phyloP scores from a whole-genome alignment of 331 rosid genomes.

The Erythrophleum ivorense region DNA sequence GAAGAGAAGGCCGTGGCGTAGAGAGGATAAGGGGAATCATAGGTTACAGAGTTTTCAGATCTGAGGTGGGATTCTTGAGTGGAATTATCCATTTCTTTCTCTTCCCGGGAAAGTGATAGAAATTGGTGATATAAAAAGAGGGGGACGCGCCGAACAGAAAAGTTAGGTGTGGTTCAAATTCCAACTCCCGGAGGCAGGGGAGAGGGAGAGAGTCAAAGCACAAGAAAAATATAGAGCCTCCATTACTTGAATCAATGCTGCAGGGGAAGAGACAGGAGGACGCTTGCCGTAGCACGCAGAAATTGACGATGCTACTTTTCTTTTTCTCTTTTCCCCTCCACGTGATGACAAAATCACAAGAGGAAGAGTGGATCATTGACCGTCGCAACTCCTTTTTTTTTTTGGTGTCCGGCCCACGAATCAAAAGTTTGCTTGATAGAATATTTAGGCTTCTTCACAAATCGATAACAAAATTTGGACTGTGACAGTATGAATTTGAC shows the following conservation, averaged over 20 bases:
- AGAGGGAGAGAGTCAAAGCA: background rate
- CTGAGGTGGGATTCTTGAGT: conserved; percentile 70
- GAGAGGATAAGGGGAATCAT: conserved; percentile 78
- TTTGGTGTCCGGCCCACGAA: too few species aligned
- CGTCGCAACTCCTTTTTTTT: too few species aligned
- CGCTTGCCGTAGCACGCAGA: background rate
- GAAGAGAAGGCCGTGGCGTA: conserved; percentile 80
- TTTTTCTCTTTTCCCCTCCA: background rate
- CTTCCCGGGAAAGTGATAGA: conserved; percentile 5
- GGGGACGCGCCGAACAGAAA: background rate
- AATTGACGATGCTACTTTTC: background rate
- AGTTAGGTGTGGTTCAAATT: background rate
- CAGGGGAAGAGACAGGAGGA: background rate
- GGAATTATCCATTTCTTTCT: conserved; percentile 63
- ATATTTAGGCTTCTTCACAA: too few species aligned
- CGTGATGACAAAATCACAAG: too few species aligned
- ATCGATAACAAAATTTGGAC: too few species aligned
- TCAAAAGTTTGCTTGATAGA: too few species aligned
- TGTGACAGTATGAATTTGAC: too few species aligned
- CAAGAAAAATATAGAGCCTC: too few species aligned
- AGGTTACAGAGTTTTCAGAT: conserved; percentile 65
- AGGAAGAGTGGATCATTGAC: too few species aligned
- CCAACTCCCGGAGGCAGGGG: background rate
- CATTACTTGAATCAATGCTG: too few species aligned
- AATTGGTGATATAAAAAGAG: background rate